Conservation (phyloP, 2,329 filamentous ascomycete species). For the Cladosporium sp. region DNA sequence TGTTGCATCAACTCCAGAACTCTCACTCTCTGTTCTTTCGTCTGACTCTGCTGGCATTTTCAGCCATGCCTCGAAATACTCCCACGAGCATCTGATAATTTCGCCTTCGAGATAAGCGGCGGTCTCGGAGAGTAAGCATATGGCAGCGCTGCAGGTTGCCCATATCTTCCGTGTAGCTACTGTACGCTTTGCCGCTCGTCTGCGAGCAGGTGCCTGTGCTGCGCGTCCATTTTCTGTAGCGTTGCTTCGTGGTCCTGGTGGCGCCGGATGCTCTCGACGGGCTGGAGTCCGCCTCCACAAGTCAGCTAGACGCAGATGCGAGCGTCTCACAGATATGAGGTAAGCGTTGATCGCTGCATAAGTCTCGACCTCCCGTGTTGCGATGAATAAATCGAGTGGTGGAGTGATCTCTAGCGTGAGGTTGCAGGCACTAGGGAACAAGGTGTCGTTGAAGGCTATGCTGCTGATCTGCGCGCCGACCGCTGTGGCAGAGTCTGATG, state of each 20-base stretch:
- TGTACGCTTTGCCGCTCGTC: constrained; percentile 60
- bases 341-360: constrained; percentile 89
- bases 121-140: constrained; percentile 85
- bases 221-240: constrained; percentile 57
- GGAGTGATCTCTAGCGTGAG: constrained; percentile 70
- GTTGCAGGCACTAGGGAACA: constrained; percentile 71
- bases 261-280: constrained; percentile 71
- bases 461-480: constrained; percentile 38
- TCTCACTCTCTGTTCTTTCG: neutral
- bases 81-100: constrained; percentile 76
- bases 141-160: constrained; percentile 81
- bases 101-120: constrained; percentile 87
- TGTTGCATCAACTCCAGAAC: neutral
- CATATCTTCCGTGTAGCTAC: constrained; percentile 75
- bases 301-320: constrained; percentile 77
- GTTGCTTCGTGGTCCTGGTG: constrained; percentile 61
- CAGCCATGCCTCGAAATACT: constrained; percentile 70
- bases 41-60: constrained; percentile 5
- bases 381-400: constrained; percentile 83
- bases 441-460: constrained; percentile 69
- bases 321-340: constrained; percentile 76
- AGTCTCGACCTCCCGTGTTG: constrained; percentile 66
- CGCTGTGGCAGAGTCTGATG: constrained; percentile 35
- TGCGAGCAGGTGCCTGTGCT: constrained; percentile 58
- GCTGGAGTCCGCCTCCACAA: constrained; percentile 82